A percentile compares a stretch with the other conserved stretches of the same genome.
phyloP scores from a whole-genome alignment of 768 basidiomycete species.

The Lactarius quietus region DNA sequence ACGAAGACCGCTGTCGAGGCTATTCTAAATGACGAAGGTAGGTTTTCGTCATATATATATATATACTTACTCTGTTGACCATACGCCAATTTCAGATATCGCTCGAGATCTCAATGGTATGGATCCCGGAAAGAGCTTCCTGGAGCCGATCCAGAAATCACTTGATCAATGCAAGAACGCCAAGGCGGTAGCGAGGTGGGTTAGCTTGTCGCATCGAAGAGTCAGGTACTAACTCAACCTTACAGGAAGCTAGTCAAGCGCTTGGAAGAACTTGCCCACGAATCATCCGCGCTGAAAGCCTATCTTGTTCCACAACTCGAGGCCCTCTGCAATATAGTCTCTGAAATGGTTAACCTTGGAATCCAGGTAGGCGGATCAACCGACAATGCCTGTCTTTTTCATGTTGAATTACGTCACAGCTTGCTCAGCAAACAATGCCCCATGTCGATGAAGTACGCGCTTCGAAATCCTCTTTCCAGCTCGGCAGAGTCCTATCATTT shows the following conservation, averaged over 20 bases:
- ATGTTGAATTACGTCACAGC: slow-evolving; percentile 40
- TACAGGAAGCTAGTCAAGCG: slow-evolving; percentile 83
- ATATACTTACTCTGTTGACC: background rate
- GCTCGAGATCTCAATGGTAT: slow-evolving; percentile 69
- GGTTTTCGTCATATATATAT: slow-evolving; percentile 10
- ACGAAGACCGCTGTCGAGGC: slow-evolving; percentile 81
- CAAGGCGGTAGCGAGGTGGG: slow-evolving; percentile 67
- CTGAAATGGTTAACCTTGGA: slow-evolving; percentile 86
- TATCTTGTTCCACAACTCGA: slow-evolving; percentile 72
- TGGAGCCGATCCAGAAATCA: slow-evolving; percentile 77
- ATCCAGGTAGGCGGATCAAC: slow-evolving; percentile 60
- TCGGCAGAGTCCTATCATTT: slow-evolving; percentile 64
- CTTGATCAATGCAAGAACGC: slow-evolving; percentile 79
- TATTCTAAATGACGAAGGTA: slow-evolving; percentile 76
- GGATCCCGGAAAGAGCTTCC: slow-evolving; percentile 70
- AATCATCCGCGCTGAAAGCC: slow-evolving; percentile 67
- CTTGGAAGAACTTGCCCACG: slow-evolving; percentile 72
- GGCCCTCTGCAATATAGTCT: slow-evolving; percentile 63
- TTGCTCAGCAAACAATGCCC: slow-evolving; percentile 85
- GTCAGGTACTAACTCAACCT: background rate
- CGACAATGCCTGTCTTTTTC: background rate
- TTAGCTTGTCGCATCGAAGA: background rate
- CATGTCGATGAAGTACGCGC: slow-evolving; percentile 79
- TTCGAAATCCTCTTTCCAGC: slow-evolving; percentile 73
- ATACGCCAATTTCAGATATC: slow-evolving; percentile 48